phyloP scores from a whole-genome alignment of 148 eudicot genomes.

The Fagopyrum esculentum region DNA sequence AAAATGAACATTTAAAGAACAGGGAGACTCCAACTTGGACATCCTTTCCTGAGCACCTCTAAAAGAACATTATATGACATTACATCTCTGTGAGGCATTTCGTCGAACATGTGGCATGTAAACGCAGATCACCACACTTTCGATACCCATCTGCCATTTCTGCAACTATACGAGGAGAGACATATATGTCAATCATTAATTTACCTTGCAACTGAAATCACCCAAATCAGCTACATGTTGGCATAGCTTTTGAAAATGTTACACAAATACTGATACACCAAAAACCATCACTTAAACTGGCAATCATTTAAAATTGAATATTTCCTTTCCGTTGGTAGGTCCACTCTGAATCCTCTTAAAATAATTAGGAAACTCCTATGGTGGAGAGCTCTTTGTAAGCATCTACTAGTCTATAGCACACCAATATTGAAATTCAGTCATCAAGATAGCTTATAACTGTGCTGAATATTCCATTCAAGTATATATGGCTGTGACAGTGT shows the following conservation, averaged over 20 bases:
- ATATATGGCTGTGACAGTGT: not conserved
- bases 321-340: not conserved
- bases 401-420: constrained; percentile 7
- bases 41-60: no score
- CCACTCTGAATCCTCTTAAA: not conserved
- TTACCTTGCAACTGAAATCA: not conserved
- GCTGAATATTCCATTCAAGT: not conserved
- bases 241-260: no score
- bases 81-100: no score
- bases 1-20: no score
- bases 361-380: not conserved
- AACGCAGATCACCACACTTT: no score
- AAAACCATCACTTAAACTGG: not conserved
- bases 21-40: no score
- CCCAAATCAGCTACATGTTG: not conserved
- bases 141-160: no score
- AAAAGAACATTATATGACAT: no score
- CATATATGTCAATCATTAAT: not conserved
- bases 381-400: not conserved
- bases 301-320: not conserved
- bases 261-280: not conserved
- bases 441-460: not conserved
- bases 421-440: constrained; percentile 1
- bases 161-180: no score
- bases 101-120: no score